phyloP scores from a whole-genome alignment of 805 yeast genomes.

The Cyberlindnera veronae region DNA sequence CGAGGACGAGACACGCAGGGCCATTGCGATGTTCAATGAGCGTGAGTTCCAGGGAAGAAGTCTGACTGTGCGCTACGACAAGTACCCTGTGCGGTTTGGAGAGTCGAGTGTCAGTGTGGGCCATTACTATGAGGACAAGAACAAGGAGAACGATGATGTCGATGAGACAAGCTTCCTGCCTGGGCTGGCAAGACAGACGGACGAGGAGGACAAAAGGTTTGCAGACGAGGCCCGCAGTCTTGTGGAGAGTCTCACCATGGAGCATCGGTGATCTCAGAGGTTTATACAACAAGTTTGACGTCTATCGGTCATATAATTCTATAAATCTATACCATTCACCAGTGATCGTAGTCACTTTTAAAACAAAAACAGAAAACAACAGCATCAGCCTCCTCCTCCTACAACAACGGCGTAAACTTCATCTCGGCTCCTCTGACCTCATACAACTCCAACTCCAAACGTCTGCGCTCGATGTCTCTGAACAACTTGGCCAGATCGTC shows the following conservation, averaged over 20 bases:
- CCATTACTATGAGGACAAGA: too few relatives aligned
- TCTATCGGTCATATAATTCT: constrained; percentile 1
- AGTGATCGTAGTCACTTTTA: neutral
- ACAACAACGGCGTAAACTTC: constrained; percentile 28
- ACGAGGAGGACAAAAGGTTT: constrained; percentile 18
- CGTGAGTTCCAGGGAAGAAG: constrained; percentile 54
- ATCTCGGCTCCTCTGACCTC: constrained; percentile 16
- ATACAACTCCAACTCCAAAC: constrained; percentile 20
- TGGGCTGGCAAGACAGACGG: too few relatives aligned
- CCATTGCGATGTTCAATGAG: constrained; percentile 50
- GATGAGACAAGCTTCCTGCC: too few relatives aligned
- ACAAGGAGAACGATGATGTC: neutral
- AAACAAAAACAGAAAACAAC: neutral
- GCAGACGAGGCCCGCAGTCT: constrained; percentile 26
- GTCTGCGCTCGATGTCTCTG: constrained; percentile 13
- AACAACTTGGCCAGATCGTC: constrained; percentile 21
- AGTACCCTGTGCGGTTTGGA: constrained; percentile 37
- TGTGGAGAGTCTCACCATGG: constrained; percentile 19
- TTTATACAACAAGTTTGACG: neutral
- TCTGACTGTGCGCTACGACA: constrained; percentile 59
- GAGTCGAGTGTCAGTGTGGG: too few relatives aligned
- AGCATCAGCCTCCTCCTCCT: constrained; percentile 1
- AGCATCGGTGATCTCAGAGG: neutral
- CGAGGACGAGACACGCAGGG: constrained; percentile 42
- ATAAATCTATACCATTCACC: constrained; percentile 5